Conservation (phyloP, 495 filamentous ascomycete species). For the Stereocaulon alpinum region DNA sequence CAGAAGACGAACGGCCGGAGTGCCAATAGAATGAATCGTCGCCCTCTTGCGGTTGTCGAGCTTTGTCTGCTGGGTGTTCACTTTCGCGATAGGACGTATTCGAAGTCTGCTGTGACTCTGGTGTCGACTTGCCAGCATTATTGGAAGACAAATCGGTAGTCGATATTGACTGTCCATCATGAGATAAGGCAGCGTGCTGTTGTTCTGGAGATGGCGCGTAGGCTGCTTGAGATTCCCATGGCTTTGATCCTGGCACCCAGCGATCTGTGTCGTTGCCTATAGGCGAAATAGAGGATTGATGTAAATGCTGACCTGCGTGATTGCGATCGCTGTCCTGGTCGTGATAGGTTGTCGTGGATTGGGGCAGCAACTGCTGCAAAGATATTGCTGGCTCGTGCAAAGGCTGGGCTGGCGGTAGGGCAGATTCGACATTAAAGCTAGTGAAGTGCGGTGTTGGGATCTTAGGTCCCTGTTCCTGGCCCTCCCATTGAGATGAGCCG, state of each 20-base stretch:
- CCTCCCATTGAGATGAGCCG: slow-evolving; percentile 1
- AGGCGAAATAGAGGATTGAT: slow-evolving; percentile 11
- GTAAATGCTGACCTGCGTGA: slow-evolving; percentile 7
- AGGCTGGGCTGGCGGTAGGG: slow-evolving; percentile 1
- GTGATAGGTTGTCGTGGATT: not conserved
- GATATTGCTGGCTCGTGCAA: not conserved
- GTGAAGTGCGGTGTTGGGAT: slow-evolving; percentile 13
- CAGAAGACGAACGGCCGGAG: slow-evolving; percentile 20
- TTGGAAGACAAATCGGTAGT: slow-evolving; percentile 16
- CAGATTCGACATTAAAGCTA: slow-evolving; percentile 13
- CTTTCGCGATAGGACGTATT: slow-evolving; percentile 19
- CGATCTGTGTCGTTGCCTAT: slow-evolving; percentile 12
- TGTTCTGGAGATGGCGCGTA: slow-evolving; percentile 12
- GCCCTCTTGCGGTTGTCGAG: slow-evolving; percentile 12
- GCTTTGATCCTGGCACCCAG: slow-evolving; percentile 8
- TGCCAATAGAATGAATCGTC: slow-evolving; percentile 24
- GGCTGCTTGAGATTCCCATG: slow-evolving; percentile 13
- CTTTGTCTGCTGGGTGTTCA: slow-evolving; percentile 8
- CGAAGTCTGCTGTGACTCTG: slow-evolving; percentile 21
- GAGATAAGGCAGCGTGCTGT: slow-evolving; percentile 9
- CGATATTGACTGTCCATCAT: slow-evolving; percentile 13
- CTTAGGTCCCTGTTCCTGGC: not conserved
- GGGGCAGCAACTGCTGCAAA: not conserved
- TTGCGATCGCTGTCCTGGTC: slow-evolving; percentile 2
- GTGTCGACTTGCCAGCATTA: slow-evolving; percentile 10